Evolutionary conservation across 2,329 filamentous ascomycete genomes (phyloP).

Genomic region (Penicillium janthinellum): DNA sequence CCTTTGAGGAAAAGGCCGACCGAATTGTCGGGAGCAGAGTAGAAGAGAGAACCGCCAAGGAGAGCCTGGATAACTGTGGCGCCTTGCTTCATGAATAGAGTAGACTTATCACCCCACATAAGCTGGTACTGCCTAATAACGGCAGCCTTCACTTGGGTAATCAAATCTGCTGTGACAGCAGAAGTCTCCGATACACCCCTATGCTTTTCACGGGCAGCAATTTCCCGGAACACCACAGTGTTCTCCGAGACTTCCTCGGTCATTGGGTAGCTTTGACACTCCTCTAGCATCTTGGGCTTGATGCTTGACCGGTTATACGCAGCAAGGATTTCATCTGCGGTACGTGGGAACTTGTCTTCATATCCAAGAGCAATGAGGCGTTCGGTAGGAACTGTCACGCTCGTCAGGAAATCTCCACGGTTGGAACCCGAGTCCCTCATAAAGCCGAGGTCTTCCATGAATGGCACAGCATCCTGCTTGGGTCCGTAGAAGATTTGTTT

Average conservation of each 20-base stretch:
- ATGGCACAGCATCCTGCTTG: slow-evolving; percentile 59
- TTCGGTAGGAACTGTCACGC: slow-evolving; percentile 61
- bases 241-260: too few species aligned
- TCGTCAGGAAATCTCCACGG: slow-evolving; percentile 55
- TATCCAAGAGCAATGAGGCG: not conserved
- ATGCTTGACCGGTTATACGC: slow-evolving; percentile 11
- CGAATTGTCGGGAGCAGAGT: slow-evolving; percentile 60
- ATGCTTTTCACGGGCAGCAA: too few species aligned
- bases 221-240: too few species aligned
- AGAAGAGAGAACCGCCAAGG: slow-evolving; percentile 68
- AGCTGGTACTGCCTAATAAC: too few species aligned
- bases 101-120: too few species aligned
- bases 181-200: too few species aligned
- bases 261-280: too few species aligned
- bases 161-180: too few species aligned
- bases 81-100: not conserved
- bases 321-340: slow-evolving; percentile 10
- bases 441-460: slow-evolving; percentile 67
- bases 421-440: not conserved
- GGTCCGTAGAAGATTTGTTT: slow-evolving; percentile 68
- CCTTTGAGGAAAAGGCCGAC: slow-evolving; percentile 65
- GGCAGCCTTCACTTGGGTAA: too few species aligned
- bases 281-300: not conserved
- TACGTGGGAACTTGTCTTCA: not conserved
- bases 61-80: slow-evolving; percentile 60